Evolutionary conservation across 345 rosid species (phyloP).

Genomic region (Acer saccharum): DNA sequence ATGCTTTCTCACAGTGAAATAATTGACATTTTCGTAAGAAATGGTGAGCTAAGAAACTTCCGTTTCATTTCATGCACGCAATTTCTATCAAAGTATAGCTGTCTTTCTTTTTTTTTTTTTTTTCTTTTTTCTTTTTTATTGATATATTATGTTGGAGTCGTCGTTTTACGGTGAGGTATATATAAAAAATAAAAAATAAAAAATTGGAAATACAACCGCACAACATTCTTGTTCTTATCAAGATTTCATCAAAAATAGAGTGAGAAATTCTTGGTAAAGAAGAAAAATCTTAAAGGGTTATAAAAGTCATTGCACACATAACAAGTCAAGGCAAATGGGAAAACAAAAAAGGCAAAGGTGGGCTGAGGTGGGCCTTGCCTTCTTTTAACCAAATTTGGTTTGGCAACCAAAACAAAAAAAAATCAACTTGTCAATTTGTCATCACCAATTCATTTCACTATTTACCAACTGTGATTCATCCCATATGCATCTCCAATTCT

Average conservation of each 20-base stretch:
- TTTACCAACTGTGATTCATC: conserved; percentile 9
- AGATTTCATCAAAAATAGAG: not conserved
- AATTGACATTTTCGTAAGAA: not conserved
- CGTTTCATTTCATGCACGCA: not conserved
- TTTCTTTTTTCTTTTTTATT: no score
- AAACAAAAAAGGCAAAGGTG: conserved; percentile 11
- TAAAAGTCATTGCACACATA: not conserved
- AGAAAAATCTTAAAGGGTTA: not conserved
- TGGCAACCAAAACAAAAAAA: conserved; percentile 11
- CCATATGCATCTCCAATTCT: not conserved
- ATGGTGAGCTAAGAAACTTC: not conserved
- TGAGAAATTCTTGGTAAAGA: not conserved
- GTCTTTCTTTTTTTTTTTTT: not conserved
- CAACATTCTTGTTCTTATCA: no score
- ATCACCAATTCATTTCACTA: not conserved
- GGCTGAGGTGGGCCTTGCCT: conserved; percentile 23
- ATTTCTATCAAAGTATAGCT: not conserved
- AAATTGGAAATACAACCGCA: no score
- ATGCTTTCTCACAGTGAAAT: not conserved
- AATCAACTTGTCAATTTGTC: conserved; percentile 15
- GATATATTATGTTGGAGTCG: no score
- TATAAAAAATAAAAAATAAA: no score
- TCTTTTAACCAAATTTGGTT: conserved; percentile 24
- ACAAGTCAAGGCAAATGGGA: conserved; percentile 1
- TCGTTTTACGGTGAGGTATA: no score